These are phyloP conservation scores for Zygotorulaspora chibaensis DNA, from an alignment of 805 yeast genomes.

Conservation along the genomic window DNA sequence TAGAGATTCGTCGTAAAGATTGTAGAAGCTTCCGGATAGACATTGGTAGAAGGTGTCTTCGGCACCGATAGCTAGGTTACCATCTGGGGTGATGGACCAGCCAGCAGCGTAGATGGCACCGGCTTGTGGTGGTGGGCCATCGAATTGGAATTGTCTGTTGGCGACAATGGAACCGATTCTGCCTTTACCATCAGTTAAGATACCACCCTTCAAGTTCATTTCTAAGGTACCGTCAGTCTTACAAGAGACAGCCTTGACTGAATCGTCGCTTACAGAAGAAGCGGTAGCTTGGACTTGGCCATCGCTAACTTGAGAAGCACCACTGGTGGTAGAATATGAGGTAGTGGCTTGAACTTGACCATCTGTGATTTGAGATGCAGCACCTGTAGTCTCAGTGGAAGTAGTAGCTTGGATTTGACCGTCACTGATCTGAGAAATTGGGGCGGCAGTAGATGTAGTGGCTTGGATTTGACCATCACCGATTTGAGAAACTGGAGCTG, in stretches of 20 bases:
- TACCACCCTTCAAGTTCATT: constrained; percentile 46
- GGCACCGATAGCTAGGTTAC: constrained; percentile 60
- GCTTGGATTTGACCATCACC: constrained; percentile 45
- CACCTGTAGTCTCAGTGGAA: constrained; percentile 21
- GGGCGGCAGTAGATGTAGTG: constrained; percentile 37
- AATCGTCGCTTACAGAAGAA: constrained; percentile 19
- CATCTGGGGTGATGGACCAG: constrained; percentile 53
- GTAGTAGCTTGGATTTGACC: constrained; percentile 37
- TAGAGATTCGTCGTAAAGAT: constrained; percentile 61
- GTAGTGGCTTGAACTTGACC: constrained; percentile 29
- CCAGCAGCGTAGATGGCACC: constrained; percentile 69
- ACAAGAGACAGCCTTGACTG: constrained; percentile 41
- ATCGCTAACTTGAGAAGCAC: constrained; percentile 23
- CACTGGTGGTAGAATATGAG: constrained; percentile 14
- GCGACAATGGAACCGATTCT: constrained; percentile 78
- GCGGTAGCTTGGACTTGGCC: constrained; percentile 24
- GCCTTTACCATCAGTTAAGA: constrained; percentile 54
- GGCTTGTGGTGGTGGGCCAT: constrained; percentile 83
- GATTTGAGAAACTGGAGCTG: constrained; percentile 39
- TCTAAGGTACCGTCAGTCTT: constrained; percentile 47
- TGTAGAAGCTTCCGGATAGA: constrained; percentile 70
- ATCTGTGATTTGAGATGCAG: constrained; percentile 30
- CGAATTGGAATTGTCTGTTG: constrained; percentile 81
- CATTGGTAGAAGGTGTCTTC: constrained; percentile 66
- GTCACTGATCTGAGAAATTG: constrained; percentile 39